Evolutionary conservation across 352 stramenopile species (phyloP).

Genomic region (Globisporangium irregulare): DNA sequence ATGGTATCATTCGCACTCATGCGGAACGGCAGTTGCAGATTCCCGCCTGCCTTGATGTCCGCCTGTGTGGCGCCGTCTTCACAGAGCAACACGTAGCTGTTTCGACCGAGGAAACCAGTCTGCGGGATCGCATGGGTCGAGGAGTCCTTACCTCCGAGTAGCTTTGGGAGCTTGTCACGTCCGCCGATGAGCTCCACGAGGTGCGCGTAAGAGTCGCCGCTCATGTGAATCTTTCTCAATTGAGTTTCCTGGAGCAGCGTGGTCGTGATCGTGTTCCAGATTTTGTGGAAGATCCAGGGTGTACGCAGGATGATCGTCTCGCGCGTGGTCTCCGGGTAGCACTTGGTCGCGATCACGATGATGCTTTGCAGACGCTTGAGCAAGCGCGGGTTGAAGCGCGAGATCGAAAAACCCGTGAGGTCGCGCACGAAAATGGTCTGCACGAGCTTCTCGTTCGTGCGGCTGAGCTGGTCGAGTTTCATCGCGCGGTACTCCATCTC

Average conservation of each 20-base stretch:
- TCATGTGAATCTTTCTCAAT: slow-evolving; percentile 59
- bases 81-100: slow-evolving; percentile 65
- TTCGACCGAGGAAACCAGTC: slow-evolving; percentile 55
- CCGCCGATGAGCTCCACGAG: slow-evolving; percentile 45
- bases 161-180: slow-evolving; percentile 50
- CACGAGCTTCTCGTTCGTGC: slow-evolving; percentile 50
- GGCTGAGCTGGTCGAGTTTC: slow-evolving; percentile 62
- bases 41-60: slow-evolving; percentile 60
- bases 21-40: slow-evolving; percentile 65
- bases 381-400: slow-evolving; percentile 52
- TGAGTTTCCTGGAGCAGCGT: slow-evolving; percentile 62
- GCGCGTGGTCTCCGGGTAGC: slow-evolving; percentile 62
- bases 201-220: slow-evolving; percentile 40
- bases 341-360: slow-evolving; percentile 49
- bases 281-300: slow-evolving; percentile 73
- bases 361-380: slow-evolving; percentile 42
- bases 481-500: slow-evolving; percentile 72
- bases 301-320: slow-evolving; percentile 58
- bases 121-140: slow-evolving; percentile 51
- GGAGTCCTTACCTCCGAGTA: slow-evolving; percentile 56
- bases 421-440: slow-evolving; percentile 64
- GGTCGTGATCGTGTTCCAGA: slow-evolving; percentile 50
- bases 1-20: slow-evolving; percentile 69
- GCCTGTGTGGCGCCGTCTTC: slow-evolving; percentile 65
- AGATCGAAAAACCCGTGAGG: slow-evolving; percentile 61